phyloP scores from a whole-genome alignment of 257 asterid species.

The Solanum arcanum region DNA sequence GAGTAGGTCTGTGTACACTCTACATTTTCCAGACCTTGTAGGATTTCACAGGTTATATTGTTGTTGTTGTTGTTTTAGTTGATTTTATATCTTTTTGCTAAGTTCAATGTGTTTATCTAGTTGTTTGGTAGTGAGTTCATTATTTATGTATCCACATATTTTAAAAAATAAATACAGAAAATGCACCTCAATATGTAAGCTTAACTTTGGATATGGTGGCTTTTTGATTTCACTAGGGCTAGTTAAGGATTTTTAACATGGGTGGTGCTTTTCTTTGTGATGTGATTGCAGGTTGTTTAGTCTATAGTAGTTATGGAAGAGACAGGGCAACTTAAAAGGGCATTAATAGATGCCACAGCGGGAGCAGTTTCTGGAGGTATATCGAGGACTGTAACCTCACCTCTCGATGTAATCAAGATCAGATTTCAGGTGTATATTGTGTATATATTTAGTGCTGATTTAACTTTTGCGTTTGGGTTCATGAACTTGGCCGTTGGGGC shows the following conservation, averaged over 20 bases:
- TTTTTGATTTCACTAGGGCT: background rate
- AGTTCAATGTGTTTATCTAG: background rate
- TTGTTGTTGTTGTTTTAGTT: background rate
- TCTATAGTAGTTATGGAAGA: constrained; percentile 51
- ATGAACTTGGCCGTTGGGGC: background rate
- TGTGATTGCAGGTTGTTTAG: constrained; percentile 12
- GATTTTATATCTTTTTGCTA: background rate
- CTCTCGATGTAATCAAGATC: constrained; percentile 68
- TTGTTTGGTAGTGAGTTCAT: background rate
- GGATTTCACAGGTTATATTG: background rate
- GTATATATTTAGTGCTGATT: background rate
- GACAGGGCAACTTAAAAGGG: constrained; percentile 43
- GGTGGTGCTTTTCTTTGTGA: background rate
- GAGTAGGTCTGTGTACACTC: background rate
- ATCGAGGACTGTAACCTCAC: constrained; percentile 63
- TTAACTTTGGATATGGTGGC: background rate
- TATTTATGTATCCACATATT: background rate
- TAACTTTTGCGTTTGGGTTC: background rate
- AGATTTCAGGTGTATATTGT: constrained; percentile 49
- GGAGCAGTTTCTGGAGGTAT: constrained; percentile 65
- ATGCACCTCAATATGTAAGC: background rate
- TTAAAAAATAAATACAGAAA: background rate
- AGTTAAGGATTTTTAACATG: background rate
- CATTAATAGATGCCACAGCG: constrained; percentile 49
- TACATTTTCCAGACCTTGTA: background rate